phyloP scores from a whole-genome alignment of 805 yeast species.

The Pichia membranifaciens region DNA sequence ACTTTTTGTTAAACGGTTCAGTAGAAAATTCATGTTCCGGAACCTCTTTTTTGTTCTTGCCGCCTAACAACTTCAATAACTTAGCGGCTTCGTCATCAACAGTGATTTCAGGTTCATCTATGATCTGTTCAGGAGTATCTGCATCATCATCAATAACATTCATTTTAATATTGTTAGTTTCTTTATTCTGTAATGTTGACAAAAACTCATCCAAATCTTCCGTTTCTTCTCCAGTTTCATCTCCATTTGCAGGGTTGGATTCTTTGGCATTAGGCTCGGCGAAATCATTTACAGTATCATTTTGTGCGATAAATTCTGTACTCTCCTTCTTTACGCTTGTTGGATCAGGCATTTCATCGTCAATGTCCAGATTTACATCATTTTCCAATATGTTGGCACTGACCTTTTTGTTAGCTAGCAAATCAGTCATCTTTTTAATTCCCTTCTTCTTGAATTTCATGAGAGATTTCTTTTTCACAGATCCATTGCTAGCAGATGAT shows the following conservation, averaged over 20 bases:
- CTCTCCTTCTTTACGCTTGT: no score
- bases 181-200: constrained; percentile 1
- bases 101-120: constrained; percentile 6
- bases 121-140: constrained; percentile 32
- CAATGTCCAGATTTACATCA: no score
- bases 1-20: constrained; percentile 51
- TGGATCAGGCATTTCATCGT: no score
- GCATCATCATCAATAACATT: background rate
- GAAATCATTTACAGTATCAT: background rate
- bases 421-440: background rate
- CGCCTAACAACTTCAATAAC: constrained; percentile 34
- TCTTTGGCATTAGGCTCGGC: no score
- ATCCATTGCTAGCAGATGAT: background rate
- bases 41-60: constrained; percentile 46
- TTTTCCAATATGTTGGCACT: no score
- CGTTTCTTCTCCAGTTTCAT: background rate
- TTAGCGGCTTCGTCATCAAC: constrained; percentile 23
- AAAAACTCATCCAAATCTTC: constrained; percentile 2
- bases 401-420: no score
- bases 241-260: no score
- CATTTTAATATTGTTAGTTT: background rate
- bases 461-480: constrained; percentile 14
- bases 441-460: constrained; percentile 21
- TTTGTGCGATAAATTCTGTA: no score
- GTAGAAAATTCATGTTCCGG: constrained; percentile 41